phyloP scores from a whole-genome alignment of 371 early-diverging fungal species.

The Mucor piriformis region DNA sequence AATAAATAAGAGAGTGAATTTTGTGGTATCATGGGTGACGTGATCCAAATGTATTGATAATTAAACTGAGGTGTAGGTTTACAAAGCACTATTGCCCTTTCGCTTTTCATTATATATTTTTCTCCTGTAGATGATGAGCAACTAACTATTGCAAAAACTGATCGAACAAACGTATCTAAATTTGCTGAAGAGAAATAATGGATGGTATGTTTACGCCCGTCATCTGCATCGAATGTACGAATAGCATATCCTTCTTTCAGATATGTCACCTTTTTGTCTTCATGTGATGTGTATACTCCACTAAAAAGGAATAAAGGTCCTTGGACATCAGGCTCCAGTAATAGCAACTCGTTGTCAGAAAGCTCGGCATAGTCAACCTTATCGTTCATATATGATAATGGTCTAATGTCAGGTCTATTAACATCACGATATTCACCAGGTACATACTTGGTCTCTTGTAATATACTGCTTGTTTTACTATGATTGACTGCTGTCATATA shows the following conservation, averaged over 20 bases:
- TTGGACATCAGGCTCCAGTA: slow-evolving; percentile 20
- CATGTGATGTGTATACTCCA: slow-evolving; percentile 12
- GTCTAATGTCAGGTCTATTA: slow-evolving; percentile 25
- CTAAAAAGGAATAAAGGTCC: slow-evolving; percentile 18
- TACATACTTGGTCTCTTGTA: background rate
- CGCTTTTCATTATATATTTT: slow-evolving; percentile 8
- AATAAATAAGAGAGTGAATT: slow-evolving; percentile 14
- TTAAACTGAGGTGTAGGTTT: slow-evolving; percentile 16
- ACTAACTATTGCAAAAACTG: slow-evolving; percentile 12
- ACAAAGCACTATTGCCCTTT: slow-evolving; percentile 20
- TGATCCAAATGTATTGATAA: slow-evolving; percentile 31
- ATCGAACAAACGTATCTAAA: slow-evolving; percentile 16
- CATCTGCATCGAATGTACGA: slow-evolving; percentile 16
- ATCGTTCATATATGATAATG: slow-evolving; percentile 11
- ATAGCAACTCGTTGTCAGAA: slow-evolving; percentile 12
- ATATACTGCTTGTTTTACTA: slow-evolving; percentile 6
- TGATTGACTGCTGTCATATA: background rate
- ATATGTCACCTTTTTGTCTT: slow-evolving; percentile 6
- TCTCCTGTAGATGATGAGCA: background rate
- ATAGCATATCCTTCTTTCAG: slow-evolving; percentile 9
- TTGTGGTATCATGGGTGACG: slow-evolving; percentile 23
- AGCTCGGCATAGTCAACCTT: slow-evolving; percentile 20
- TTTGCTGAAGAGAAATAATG: slow-evolving; percentile 23
- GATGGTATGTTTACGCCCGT: slow-evolving; percentile 13
- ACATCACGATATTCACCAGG: slow-evolving; percentile 15